phyloP scores from a whole-genome alignment of 2,329 filamentous ascomycete species.

The Fusarium avenaceum region DNA sequence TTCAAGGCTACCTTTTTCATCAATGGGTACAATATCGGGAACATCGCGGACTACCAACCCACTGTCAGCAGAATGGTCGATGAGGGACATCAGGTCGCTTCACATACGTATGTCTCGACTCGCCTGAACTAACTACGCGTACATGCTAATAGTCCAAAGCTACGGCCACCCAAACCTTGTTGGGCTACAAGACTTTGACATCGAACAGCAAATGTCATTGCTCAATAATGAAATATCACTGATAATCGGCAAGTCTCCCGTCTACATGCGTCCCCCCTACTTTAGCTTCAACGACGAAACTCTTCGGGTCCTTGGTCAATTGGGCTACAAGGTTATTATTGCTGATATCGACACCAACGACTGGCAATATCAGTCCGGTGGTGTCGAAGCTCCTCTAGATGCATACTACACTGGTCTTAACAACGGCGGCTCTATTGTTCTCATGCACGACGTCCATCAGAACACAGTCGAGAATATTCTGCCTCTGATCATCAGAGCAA shows the following conservation, averaged over 20 bases:
- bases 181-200: conserved; percentile 1
- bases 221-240: conserved; percentile 4
- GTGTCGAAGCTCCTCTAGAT: conserved; percentile 9
- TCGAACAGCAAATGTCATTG: conserved; percentile 26
- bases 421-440: conserved; percentile 25
- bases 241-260: conserved; percentile 27
- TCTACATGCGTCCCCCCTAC: conserved; percentile 31
- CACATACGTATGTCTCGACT: conserved; percentile 7
- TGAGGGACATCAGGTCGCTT: conserved; percentile 24
- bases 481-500: conserved; percentile 15
- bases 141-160: neutral
- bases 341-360: conserved; percentile 36
- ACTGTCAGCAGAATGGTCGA: conserved; percentile 19
- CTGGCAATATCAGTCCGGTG: conserved; percentile 22
- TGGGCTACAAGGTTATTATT: conserved; percentile 31
- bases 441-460: conserved; percentile 27
- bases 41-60: conserved; percentile 21
- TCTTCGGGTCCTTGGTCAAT: conserved; percentile 5
- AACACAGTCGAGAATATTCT: conserved; percentile 26
- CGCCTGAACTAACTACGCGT: neutral
- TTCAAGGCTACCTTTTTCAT: conserved; percentile 23
- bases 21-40: conserved; percentile 16
- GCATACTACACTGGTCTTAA: conserved; percentile 4
- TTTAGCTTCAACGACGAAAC: conserved; percentile 26
- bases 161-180: conserved; percentile 24